Base-by-base conservation (phyloP, 75 land plant genomes). In the Pinus albicaulis region DNA sequence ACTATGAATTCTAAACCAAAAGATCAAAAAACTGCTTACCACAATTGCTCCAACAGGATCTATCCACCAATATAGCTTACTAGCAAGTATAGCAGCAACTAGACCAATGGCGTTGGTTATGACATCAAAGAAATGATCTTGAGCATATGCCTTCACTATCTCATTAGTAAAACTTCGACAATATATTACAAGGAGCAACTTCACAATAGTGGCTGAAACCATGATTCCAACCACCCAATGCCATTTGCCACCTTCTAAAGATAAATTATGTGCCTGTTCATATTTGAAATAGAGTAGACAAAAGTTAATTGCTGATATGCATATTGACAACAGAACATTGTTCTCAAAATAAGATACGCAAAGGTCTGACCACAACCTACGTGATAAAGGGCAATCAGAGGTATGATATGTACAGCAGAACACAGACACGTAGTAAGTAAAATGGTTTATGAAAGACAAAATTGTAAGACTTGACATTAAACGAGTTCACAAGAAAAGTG, bases 51-150 rank as follows among this genome's bases (percentile, higher is more conserved):
- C 83, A 38, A 71, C 72, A 22, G 84, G 84, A 70, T 82, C 84
- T 57, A 82, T 82, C 84, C 84, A 82, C 84, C 84, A 82, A 16
- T 23, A 26, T 19, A 72, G 78, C 15, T 44, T 26, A 72, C 48
- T 73, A 22, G 84, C 84, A 41, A 82, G 59, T n/a, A 82, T 77
- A 95, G 98, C 96, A 5, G 98, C 82, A 13, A 76, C 81, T 20
- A 95, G 82, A 57, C 98, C 98, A 71, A 91, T 81, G 17, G 90
- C 78, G 77, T 95, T 95, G 65, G 98, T 95, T 64, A 95, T 80
- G 31, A 95, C 98, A 77, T 95, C 98, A 61, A 95, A 95, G 74
- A 95, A 85, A 77, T 95, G 98, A 72, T 95, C 98, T 75, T 91
- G 89, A 2, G 98, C 98, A 75, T 93, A 95, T 20, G 98, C 98